Evolutionary conservation across 2,329 filamentous ascomycete species (phyloP), one percentile per base, ranked within the genome.

Genomic region (Cercospora sojina): DNA sequence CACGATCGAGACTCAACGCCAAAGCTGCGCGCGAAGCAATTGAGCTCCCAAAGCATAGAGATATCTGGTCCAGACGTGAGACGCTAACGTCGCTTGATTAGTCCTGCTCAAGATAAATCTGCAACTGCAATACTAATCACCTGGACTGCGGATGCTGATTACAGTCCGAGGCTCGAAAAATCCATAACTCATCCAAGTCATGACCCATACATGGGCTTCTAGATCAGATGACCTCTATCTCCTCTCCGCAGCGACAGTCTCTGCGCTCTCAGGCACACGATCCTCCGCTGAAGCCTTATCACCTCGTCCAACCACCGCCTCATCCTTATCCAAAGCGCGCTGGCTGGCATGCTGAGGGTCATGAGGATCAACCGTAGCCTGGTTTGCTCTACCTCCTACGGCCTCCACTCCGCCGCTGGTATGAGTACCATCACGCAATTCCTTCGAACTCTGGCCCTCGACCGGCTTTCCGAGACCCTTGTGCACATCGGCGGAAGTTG

Each of bases 401-500:
- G 82, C 83, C 59, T 82, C 80, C 5, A 83, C 70, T 1, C 75
- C 70, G 23, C 56, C 18, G 1, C 78, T 72, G 9, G 79, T 71
- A 64, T 81, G 79, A 59, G 79, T 72, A 5, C 82, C 82, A 41
- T 84, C 82, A 7, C 71, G 75, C 9, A 83, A 65, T 74, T 87
- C 85, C 2, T 69, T 73, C 62, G 77, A 81, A 18, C 81, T 82
- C 77, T 86, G 79, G 83, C 85, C 57, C 78, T 76, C 13, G 9
- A 79, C 76, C 1, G 85, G 85, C 63, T 86, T 80, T 1, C 85
- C 85, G 1, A 86, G 72, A 0, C 85, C 84, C 0, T 77, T 80
- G 77, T 87, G 78, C 7, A 88, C 84, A 59, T 85, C 82, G 12
- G 73, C 77, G 0, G 84, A 86, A 2, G 84, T 85, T 3, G 84